Evolutionary conservation across 306 rosid species (phyloP).

Genomic region (Acacia melanoxylon): DNA sequence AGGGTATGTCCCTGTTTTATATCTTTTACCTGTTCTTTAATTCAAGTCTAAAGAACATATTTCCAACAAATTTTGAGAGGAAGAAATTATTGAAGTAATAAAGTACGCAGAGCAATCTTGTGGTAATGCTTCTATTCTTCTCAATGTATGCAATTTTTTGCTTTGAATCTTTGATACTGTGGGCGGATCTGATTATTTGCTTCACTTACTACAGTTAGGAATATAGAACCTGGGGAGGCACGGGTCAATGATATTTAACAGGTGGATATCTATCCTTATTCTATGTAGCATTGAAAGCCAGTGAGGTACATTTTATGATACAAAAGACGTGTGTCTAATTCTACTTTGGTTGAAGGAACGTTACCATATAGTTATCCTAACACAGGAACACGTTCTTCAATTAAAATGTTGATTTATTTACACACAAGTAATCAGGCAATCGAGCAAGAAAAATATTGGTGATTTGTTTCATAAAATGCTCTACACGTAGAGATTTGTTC

Average conservation of each 20-base stretch:
- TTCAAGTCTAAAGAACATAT: constrained; percentile 24
- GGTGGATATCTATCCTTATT: background rate
- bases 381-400: too few species aligned
- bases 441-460: too few species aligned
- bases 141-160: constrained; percentile 5
- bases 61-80: constrained; percentile 54
- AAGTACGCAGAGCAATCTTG: constrained; percentile 73
- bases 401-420: too few species aligned
- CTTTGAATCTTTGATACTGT: background rate
- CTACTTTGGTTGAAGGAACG: background rate
- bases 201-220: background rate
- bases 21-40: background rate
- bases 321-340: background rate
- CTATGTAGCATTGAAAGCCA: background rate
- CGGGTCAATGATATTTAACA: background rate
- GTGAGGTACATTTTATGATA: background rate
- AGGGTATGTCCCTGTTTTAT: constrained; percentile 55
- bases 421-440: too few species aligned
- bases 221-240: background rate
- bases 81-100: constrained; percentile 79
- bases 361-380: too few species aligned
- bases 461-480: too few species aligned
- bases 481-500: background rate
- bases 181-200: constrained; percentile 19
- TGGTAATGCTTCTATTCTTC: constrained; percentile 55